Percentiles rank a stretch among this genome's conserved stretches.
phyloP scores from a whole-genome alignment of 768 basidiomycete genomes.

The Suillus alpinus region DNA sequence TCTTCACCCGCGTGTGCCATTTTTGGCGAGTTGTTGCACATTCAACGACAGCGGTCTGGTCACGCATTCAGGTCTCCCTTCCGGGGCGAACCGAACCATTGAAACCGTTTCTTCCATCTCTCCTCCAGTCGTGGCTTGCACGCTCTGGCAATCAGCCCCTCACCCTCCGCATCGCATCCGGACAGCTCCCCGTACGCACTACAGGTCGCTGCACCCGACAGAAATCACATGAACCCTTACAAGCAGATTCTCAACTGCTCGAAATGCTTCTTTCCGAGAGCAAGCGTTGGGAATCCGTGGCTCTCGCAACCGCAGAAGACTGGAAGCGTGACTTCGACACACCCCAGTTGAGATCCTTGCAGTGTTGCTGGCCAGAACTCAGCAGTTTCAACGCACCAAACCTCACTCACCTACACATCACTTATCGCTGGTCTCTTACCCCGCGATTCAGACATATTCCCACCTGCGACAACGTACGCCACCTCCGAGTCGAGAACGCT shows the following conservation, averaged over 20 bases:
- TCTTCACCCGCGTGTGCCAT: neutral
- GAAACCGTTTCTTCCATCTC: neutral
- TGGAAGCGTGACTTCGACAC: neutral
- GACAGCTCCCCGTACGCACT: neutral
- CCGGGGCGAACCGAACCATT: neutral
- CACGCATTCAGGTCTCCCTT: neutral
- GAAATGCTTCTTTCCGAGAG: neutral
- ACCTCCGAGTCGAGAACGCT: neutral
- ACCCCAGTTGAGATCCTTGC: neutral
- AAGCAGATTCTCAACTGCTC: neutral
- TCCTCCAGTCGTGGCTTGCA: slow-evolving; percentile 2
- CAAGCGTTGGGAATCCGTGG: neutral
- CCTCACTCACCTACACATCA: neutral
- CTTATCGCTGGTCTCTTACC: neutral
- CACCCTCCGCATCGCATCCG: neutral
- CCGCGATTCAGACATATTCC: neutral
- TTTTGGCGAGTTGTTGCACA: neutral
- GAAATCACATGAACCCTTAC: neutral
- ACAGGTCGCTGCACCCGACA: neutral
- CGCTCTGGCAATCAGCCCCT: neutral
- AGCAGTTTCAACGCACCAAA: neutral
- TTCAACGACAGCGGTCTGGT: neutral
- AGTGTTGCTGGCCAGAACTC: neutral
- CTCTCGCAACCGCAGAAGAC: neutral
- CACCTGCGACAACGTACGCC: neutral